Conservation (phyloP, 1,284 basidiomycete species). For the Garcileccinum viscosum region DNA sequence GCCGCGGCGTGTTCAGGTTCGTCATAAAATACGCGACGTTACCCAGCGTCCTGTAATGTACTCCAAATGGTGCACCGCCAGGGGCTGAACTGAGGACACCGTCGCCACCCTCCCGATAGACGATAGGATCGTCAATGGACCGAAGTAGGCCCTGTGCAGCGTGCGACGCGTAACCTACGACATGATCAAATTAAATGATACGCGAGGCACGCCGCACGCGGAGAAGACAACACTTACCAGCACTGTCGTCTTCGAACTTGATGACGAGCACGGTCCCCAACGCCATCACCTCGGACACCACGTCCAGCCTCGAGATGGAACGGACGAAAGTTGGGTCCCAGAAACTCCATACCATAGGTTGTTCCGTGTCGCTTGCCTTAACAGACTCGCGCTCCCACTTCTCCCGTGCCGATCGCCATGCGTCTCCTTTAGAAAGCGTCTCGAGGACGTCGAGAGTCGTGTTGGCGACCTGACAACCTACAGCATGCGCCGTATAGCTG, state of each 20-base stretch:
- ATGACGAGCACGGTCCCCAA: slow-evolving; percentile 89
- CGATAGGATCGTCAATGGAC: slow-evolving; percentile 44
- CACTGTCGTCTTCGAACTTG: slow-evolving; percentile 68
- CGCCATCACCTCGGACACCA: slow-evolving; percentile 82
- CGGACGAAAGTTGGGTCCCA: slow-evolving; percentile 83
- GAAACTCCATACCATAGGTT: slow-evolving; percentile 74
- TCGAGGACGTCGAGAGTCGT: slow-evolving; percentile 77
- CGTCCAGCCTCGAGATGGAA: slow-evolving; percentile 60
- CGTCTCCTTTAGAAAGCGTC: slow-evolving; percentile 45
- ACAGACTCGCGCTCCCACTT: slow-evolving; percentile 39
- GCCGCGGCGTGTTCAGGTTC: slow-evolving; percentile 76
- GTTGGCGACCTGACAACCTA: slow-evolving; percentile 92
- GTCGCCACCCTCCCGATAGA: not conserved
- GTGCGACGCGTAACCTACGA: slow-evolving; percentile 77
- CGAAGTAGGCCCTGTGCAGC: slow-evolving; percentile 69
- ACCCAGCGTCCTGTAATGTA: slow-evolving; percentile 91
- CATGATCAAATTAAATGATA: slow-evolving; percentile 3
- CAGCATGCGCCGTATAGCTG: slow-evolving; percentile 91
- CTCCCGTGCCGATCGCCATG: slow-evolving; percentile 48
- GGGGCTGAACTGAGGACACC: slow-evolving; percentile 51
- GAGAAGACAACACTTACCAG: slow-evolving; percentile 49
- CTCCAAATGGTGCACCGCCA: slow-evolving; percentile 67
- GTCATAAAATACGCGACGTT: slow-evolving; percentile 96
- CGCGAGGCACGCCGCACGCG: not conserved
- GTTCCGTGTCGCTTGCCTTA: not conserved